Evolutionary conservation across 2,329 filamentous ascomycete genomes (phyloP).

Genomic region (Gnomoniopsis sp.): DNA sequence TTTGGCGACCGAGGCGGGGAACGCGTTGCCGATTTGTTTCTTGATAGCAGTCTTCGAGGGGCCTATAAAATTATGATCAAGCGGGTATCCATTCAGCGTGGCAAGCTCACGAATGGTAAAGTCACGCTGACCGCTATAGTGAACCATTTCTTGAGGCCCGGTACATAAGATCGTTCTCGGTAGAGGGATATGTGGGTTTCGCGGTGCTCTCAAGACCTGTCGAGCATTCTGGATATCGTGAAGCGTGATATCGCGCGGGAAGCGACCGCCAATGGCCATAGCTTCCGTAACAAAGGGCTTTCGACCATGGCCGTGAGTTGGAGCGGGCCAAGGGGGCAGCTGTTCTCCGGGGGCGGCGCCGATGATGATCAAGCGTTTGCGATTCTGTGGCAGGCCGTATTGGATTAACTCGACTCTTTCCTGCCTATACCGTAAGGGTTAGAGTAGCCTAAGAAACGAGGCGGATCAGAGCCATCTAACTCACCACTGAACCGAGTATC

Average conservation of each 20-base stretch:
- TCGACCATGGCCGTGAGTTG: conserved; percentile 49
- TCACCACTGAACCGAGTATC: conserved; percentile 68
- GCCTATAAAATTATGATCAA: conserved; percentile 53
- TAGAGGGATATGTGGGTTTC: conserved; percentile 44
- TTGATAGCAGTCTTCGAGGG: conserved; percentile 34
- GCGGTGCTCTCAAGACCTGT: conserved; percentile 30
- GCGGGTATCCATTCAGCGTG: conserved; percentile 66
- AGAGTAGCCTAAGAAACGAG: background rate
- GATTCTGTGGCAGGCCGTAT: conserved; percentile 48
- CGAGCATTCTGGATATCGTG: conserved; percentile 33
- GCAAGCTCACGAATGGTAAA: conserved; percentile 70
- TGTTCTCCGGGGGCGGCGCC: conserved; percentile 65
- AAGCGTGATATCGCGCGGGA: conserved; percentile 29
- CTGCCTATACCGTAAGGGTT: background rate
- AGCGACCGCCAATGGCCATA: conserved; percentile 33
- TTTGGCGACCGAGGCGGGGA: conserved; percentile 58
- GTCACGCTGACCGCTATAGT: conserved; percentile 59
- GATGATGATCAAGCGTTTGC: conserved; percentile 53
- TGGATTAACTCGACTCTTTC: conserved; percentile 51
- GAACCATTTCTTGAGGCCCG: conserved; percentile 54
- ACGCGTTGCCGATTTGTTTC: conserved; percentile 75
- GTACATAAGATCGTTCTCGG: conserved; percentile 61
- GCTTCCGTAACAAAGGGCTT: conserved; percentile 42
- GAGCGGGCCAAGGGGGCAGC: conserved; percentile 61
- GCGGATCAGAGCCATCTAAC: background rate